Evolutionary conservation across 2,329 filamentous ascomycete species (phyloP).

Genomic region (Pseudogymnoascus verrucosus): DNA sequence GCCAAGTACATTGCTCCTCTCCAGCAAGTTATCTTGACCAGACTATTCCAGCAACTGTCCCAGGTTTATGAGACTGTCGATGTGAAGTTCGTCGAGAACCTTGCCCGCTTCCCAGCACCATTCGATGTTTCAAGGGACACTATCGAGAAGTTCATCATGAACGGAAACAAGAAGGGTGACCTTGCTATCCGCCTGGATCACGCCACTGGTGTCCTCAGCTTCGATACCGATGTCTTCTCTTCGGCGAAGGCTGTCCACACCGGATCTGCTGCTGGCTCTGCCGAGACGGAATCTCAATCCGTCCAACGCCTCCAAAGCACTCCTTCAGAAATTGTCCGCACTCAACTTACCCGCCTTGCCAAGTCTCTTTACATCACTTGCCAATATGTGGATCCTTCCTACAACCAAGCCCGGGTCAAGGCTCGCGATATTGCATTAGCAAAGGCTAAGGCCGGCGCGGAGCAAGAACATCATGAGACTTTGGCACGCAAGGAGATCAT

Average conservation of each 20-base stretch:
- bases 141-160: constrained; percentile 99
- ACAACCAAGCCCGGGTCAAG: constrained; percentile 72
- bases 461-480: constrained; percentile 80
- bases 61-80: constrained; percentile 99
- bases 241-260: constrained; percentile 87
- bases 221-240: constrained; percentile 97
- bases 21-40: constrained; percentile 96
- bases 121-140: constrained; percentile 86
- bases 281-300: constrained; percentile 73
- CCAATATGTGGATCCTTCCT: constrained; percentile 88
- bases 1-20: constrained; percentile 91
- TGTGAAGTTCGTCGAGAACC: constrained; percentile 82
- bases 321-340: constrained; percentile 92
- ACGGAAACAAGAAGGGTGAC: constrained; percentile 99
- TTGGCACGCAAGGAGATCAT: constrained; percentile 84
- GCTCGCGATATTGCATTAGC: constrained; percentile 73
- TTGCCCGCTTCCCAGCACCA: constrained; percentile 92
- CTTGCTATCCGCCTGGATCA: constrained; percentile 94
- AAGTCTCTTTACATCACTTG: constrained; percentile 89
- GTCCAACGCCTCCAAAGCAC: constrained; percentile 97
- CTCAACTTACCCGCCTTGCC: constrained; percentile 83
- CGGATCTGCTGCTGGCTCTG: constrained; percentile 76
- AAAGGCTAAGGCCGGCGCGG: constrained; percentile 78
- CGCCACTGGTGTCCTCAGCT: constrained; percentile 87
- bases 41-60: constrained; percentile 96